Evolutionary conservation across 306 rosid species (phyloP), one percentile per base, ranked within the genome.

Genomic region (Vigna mungo): DNA sequence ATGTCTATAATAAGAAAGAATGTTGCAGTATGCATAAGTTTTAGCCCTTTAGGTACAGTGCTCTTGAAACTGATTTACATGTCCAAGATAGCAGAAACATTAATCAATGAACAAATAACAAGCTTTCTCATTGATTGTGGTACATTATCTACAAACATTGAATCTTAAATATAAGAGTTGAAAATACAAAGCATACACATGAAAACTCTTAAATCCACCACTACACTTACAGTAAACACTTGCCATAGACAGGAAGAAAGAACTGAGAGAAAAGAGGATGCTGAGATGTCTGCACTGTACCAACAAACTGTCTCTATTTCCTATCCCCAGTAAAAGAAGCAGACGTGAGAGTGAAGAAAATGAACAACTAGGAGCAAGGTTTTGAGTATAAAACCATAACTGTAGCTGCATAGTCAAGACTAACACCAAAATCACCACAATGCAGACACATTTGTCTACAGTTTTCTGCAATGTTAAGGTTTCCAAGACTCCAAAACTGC

Each of bases 101-200:
- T 16, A 60, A 63, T 71, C 65, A 68, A 77, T 53, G 6, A 84
- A 83, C 78, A 85, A 56, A 79, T 55, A 75, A 54, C 48, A 75
- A 58, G 71, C 85, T 56, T 81, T 74, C 14, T 72, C 69, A 76
- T 71, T 67, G 84, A 71, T 72, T 72, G 36, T 23, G 39, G 85
- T 75, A 77, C 65, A 73, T 65, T 83, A 86, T 87, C 86, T 78
- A 85, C 87, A 75, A 73, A 53, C 86, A 77, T 32, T 67, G 71
- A 62, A 65, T 78, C 25, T 44, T 71, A 27, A 60, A 65, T 58
- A 53, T 77, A 76, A 74, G 15, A 82, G 78, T 44, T 52, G 65
- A 78, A 82, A 67, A 76, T 61, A 48, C 77, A 78, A 67, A 74
- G 46, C 84, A 43, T 73, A 83, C 84, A 68, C 17, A 56, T 56